Evolutionary conservation across 164 flowering plant genomes (phyloP).

Genomic region (Hamamelis virginiana): DNA sequence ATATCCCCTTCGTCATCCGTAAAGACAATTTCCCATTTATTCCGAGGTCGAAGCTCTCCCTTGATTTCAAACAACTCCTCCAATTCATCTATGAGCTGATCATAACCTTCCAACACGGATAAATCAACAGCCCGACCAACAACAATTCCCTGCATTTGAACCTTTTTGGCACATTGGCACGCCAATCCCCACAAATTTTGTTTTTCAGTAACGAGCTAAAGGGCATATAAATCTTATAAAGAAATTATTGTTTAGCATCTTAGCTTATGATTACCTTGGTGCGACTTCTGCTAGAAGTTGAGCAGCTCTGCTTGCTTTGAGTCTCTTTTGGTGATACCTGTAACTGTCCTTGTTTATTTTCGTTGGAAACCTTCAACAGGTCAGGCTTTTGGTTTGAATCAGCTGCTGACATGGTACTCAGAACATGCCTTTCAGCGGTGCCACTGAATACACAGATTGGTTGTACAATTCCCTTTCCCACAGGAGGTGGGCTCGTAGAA

Average conservation of each 20-base stretch:
- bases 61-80: conserved; percentile 83
- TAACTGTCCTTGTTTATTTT: conserved; percentile 31
- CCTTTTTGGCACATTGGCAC: conserved; percentile 38
- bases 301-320: conserved; percentile 44
- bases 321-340: conserved; percentile 43
- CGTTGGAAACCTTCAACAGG: conserved; percentile 47
- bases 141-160: conserved; percentile 91
- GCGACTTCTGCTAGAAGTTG: conserved; percentile 58
- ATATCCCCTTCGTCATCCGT: conserved; percentile 95
- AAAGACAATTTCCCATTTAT: conserved; percentile 81
- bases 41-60: conserved; percentile 59
- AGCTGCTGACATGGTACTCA: conserved; percentile 34
- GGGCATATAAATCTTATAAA: not conserved
- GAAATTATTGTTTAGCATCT: not conserved
- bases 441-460: conserved; percentile 15
- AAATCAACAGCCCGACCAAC: conserved; percentile 95
- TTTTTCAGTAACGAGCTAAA: not conserved
- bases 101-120: conserved; percentile 58
- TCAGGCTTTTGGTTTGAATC: conserved; percentile 60
- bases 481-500: conserved; percentile 12
- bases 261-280: conserved; percentile 63
- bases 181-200: not conserved
- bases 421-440: conserved; percentile 28
- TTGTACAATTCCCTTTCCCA: conserved; percentile 23
- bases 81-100: conserved; percentile 66